Base-by-base conservation (phyloP, 2,329 filamentous ascomycete species). In the Alternaria infectoria region DNA sequence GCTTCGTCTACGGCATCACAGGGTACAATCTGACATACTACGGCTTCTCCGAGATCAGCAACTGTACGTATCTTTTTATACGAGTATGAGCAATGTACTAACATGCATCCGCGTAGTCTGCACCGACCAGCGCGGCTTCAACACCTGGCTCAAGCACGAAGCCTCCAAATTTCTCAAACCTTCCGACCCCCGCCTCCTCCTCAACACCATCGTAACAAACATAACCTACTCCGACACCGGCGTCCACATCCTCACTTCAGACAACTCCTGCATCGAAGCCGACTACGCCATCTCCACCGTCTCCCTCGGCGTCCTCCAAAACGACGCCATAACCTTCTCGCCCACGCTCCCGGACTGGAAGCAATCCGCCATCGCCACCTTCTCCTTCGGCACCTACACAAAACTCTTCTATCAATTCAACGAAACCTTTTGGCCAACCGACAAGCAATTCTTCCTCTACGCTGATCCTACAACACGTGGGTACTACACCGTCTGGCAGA, bases 391-490 rank as follows among this genome's bases (percentile, higher is more conserved):
- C 7, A 91, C 89, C 0, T 92, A 91, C 78, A 92, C 89, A 55
- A 92, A 92, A 74, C 87, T 92, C 64, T 92, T 92, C 78, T 80
- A 90, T 63, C 89, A 91, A 65, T 92, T 91, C 77, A 81, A 88
- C 63, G 81, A 88, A 58, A 86, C 87, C 0, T 92, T 92, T 77
- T 92, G 90, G 90, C 84, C 85, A 69, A 72, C 78, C 0, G 79
- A 84, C 44, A 85, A 83, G 1, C 84, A 88, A 59, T 88, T 83
- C 69, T 82, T 85, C 66, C 79, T 87, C n/a, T 87, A 87, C 65
- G 84, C 86, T 0, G 80, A 82, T 43, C 83, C 84, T 0, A 74
- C 75, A 5, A 77, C 74, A 5, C 82, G 85, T 9, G 85, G 86
- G 17, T 85, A 84, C 74, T 88, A 86, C 63, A 87, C 90, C 0